Evolutionary conservation across 805 yeast species (phyloP).

Genomic region (Zygoascus bituminiphila): DNA sequence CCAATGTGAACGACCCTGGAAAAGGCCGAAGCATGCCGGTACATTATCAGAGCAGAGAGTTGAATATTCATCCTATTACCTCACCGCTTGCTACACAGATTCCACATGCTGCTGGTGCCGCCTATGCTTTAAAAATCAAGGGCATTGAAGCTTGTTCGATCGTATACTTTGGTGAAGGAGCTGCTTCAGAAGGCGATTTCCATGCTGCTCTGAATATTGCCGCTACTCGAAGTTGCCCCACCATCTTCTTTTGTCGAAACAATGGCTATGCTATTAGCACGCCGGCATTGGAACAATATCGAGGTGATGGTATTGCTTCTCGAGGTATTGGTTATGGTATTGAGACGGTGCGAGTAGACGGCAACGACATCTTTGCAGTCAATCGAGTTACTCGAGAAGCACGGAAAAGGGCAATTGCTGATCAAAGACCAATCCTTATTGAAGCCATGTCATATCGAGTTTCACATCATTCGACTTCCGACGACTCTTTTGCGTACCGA

Average conservation of each 20-base stretch:
- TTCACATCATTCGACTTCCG: conserved; percentile 30
- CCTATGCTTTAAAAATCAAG: conserved; percentile 27
- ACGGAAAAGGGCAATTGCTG: conserved; percentile 20
- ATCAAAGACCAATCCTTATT: conserved; percentile 25
- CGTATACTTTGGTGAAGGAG: conserved; percentile 31
- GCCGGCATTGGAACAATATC: conserved; percentile 28
- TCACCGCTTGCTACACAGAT: conserved; percentile 30
- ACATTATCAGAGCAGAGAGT: conserved; percentile 23
- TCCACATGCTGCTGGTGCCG: conserved; percentile 32
- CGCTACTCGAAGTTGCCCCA: conserved; percentile 29
- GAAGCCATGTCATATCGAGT: conserved; percentile 32
- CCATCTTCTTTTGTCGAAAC: conserved; percentile 28
- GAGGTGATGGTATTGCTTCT: conserved; percentile 30
- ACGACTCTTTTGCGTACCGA: conserved; percentile 30
- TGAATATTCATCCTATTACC: conserved; percentile 29
- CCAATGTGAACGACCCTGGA: conserved; percentile 25
- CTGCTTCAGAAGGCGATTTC: conserved; percentile 32
- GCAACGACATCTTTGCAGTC: conserved; percentile 28
- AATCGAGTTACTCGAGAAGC: conserved; percentile 23
- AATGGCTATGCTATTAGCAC: conserved; percentile 32
- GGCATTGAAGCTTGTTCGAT: conserved; percentile 23
- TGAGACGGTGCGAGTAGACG: conserved; percentile 30
- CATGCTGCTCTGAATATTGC: conserved; percentile 32
- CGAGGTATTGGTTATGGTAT: conserved; percentile 31
- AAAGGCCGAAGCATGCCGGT: conserved; percentile 30